Conservation (phyloP, 78 protist species). For the Creolimax fragrantissima region DNA sequence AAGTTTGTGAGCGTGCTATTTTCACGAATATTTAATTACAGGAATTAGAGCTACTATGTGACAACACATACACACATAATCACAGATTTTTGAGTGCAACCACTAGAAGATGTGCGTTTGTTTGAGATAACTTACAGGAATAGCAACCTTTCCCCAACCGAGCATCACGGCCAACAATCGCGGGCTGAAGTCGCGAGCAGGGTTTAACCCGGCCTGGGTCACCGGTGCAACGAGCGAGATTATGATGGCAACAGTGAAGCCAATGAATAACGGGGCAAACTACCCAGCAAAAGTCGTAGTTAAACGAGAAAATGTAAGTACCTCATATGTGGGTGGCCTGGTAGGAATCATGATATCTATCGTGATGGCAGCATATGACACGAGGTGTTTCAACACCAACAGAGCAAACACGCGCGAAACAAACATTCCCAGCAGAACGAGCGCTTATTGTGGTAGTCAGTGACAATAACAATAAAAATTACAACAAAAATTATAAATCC, state of each 20-base stretch:
- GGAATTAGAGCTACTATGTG: not conserved
- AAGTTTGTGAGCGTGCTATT: too few species aligned
- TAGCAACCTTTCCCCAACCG: not conserved
- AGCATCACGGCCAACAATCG: not conserved
- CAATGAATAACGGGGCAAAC: not conserved
- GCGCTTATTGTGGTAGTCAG: too few species aligned
- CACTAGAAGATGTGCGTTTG: not conserved
- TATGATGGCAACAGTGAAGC: not conserved
- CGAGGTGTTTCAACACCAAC: too few species aligned
- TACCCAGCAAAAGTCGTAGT: not conserved
- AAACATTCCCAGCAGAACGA: too few species aligned
- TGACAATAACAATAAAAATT: too few species aligned
- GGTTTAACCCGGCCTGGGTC: not conserved
- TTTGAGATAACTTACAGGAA: not conserved
- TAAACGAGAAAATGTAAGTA: not conserved
- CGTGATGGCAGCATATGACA: too few species aligned
- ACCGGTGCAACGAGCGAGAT: not conserved
- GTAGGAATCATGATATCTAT: too few species aligned
- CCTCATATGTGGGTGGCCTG: too few species aligned
- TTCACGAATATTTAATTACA: too few species aligned
- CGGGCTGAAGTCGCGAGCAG: not conserved
- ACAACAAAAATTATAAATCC: too few species aligned
- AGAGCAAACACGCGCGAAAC: too few species aligned
- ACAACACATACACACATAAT: not conserved
- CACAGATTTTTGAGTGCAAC: not conserved